Percentiles rank a stretch among this genome's conserved stretches.
Evolutionary conservation across 2,329 filamentous ascomycete species (phyloP).

Genomic region (Penicillium sp.): DNA sequence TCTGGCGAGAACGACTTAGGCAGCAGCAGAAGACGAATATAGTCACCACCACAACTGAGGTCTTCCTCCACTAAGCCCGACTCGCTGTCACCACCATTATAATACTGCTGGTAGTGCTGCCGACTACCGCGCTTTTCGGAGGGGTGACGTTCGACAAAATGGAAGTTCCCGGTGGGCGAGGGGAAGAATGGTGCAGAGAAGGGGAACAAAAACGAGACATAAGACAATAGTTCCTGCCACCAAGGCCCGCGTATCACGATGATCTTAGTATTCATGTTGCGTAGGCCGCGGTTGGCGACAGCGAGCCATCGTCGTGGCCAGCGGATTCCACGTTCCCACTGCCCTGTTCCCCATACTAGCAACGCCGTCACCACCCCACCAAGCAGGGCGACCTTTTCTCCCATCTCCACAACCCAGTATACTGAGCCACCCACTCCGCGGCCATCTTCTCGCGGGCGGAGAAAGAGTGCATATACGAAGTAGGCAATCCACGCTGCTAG

Average conservation of each 20-base stretch:
- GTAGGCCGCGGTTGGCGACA: slow-evolving; percentile 83
- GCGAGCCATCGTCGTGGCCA: slow-evolving; percentile 92
- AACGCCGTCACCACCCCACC: slow-evolving; percentile 84
- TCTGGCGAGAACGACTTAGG: slow-evolving; percentile 94
- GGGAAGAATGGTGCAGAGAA: slow-evolving; percentile 68
- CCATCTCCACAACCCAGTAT: slow-evolving; percentile 92
- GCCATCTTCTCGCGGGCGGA: slow-evolving; percentile 94
- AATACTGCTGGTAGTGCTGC: slow-evolving; percentile 35
- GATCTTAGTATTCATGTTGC: slow-evolving; percentile 94
- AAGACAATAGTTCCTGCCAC: slow-evolving; percentile 75
- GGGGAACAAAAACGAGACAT: slow-evolving; percentile 74
- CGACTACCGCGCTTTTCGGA: slow-evolving; percentile 41
- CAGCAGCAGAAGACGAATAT: slow-evolving; percentile 84
- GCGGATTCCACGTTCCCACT: slow-evolving; percentile 91
- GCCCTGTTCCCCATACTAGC: slow-evolving; percentile 89
- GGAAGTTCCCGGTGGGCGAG: slow-evolving; percentile 66
- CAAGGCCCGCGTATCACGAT: slow-evolving; percentile 81
- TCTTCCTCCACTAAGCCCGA: slow-evolving; percentile 76
- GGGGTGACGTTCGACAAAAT: slow-evolving; percentile 66
- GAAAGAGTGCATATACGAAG: slow-evolving; percentile 87
- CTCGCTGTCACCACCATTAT: slow-evolving; percentile 63
- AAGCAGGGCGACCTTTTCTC: slow-evolving; percentile 87
- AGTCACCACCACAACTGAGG: slow-evolving; percentile 83
- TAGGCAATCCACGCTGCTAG: slow-evolving; percentile 77
- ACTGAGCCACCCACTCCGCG: slow-evolving; percentile 86